Conservation (phyloP, 345 rosid species). For the Psidium friedrichsthalianum region DNA sequence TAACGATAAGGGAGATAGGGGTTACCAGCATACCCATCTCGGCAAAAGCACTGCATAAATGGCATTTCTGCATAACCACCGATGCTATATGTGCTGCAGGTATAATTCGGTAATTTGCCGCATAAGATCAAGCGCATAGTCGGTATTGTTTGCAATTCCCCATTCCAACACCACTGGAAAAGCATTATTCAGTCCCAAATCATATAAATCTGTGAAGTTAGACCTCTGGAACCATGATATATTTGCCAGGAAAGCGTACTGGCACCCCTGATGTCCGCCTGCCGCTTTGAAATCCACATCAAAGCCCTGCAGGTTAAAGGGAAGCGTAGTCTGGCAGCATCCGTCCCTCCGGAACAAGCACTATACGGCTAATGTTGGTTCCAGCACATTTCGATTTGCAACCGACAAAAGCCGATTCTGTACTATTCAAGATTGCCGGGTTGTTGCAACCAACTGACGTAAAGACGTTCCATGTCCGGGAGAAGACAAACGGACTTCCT, state of each 20-base stretch:
- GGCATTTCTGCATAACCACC: no score
- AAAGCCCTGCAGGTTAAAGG: not conserved
- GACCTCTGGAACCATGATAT: not conserved
- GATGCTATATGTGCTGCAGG: not conserved
- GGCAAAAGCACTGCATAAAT: no score
- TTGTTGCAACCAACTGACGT: not conserved
- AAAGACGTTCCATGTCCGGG: not conserved
- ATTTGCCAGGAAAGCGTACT: not conserved
- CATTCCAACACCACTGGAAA: not conserved
- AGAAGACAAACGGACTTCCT: not conserved
- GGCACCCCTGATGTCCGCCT: not conserved
- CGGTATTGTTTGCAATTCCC: not conserved
- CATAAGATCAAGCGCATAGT: not conserved
- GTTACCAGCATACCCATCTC: no score
- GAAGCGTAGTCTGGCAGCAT: not conserved
- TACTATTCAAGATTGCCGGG: not conserved
- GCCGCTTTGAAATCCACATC: not conserved
- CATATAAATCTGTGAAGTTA: not conserved
- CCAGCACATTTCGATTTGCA: not conserved
- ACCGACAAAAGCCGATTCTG: not conserved
- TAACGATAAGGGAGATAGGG: not conserved
- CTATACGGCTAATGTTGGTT: not conserved
- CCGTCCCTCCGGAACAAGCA: not conserved
- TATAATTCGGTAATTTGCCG: not conserved
- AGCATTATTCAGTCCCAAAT: not conserved